phyloP scores from a whole-genome alignment of 1,284 basidiomycete species.

The Austroboletus rostrupii region DNA sequence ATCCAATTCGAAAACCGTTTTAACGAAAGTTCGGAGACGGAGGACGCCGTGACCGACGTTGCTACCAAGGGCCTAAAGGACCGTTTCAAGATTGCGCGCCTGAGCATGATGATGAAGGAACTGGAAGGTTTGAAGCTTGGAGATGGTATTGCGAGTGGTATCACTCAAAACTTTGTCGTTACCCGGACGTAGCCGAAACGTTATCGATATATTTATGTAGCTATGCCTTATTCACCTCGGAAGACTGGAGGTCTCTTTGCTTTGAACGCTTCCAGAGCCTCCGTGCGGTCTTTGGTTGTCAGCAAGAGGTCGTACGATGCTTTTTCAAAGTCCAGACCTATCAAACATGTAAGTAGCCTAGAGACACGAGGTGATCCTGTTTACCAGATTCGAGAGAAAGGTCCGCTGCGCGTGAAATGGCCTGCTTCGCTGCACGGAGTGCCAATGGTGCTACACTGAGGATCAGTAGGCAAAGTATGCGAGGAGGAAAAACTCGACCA shows the following conservation, averaged over 20 bases:
- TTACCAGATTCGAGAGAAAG: constrained; percentile 72
- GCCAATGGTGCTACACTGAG: constrained; percentile 73
- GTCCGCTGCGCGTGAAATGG: constrained; percentile 78
- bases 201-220: not conserved
- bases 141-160: constrained; percentile 53
- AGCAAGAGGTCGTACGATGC: constrained; percentile 85
- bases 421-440: constrained; percentile 83
- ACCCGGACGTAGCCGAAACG: constrained; percentile 30
- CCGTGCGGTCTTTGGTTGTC: constrained; percentile 72
- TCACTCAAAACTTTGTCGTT: constrained; percentile 50
- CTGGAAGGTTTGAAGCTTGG: constrained; percentile 64
- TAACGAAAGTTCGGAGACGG: constrained; percentile 52
- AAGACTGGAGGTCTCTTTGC: constrained; percentile 85
- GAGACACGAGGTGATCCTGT: constrained; percentile 5
- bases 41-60: constrained; percentile 38
- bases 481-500: constrained; percentile 42
- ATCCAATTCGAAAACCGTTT: constrained; percentile 73
- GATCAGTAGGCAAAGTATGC: not conserved
- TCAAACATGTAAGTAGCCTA: constrained; percentile 2
- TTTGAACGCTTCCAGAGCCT: constrained; percentile 86
- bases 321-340: constrained; percentile 85
- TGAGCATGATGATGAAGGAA: constrained; percentile 83
- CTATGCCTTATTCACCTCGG: constrained; percentile 61
- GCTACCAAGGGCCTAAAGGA: constrained; percentile 56
- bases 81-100: constrained; percentile 60